A percentile compares a stretch with the other conserved stretches of the same genome.
These are phyloP conservation scores for Podaxis sp. DNA, from an alignment of 768 basidiomycete genomes.

Conservation along the genomic window DNA sequence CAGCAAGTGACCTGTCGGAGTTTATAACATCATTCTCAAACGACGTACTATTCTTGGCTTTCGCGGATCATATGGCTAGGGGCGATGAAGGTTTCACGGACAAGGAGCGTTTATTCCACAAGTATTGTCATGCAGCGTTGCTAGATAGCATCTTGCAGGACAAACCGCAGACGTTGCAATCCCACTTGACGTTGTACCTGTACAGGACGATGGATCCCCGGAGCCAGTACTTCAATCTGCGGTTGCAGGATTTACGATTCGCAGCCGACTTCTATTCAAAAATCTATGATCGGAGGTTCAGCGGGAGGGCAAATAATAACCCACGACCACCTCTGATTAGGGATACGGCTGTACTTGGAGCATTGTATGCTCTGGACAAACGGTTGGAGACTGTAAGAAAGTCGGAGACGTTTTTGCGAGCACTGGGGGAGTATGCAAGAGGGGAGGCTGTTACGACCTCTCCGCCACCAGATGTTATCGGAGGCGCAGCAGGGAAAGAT, in stretches of 20 bases:
- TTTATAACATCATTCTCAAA: constrained; percentile 89
- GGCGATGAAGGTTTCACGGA: constrained; percentile 51
- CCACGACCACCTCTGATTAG: constrained; percentile 66
- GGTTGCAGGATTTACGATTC: constrained; percentile 73
- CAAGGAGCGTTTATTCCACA: constrained; percentile 60
- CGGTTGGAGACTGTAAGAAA: constrained; percentile 47
- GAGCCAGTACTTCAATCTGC: constrained; percentile 62
- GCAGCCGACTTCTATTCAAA: constrained; percentile 74
- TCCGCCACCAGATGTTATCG: neutral
- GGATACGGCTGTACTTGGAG: constrained; percentile 67
- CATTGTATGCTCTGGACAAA: constrained; percentile 59
- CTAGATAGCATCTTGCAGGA: constrained; percentile 91
- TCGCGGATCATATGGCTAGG: constrained; percentile 76
- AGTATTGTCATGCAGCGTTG: constrained; percentile 72
- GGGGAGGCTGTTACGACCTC: constrained; percentile 39
- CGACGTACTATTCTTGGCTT: constrained; percentile 73
- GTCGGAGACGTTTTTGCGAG: constrained; percentile 36
- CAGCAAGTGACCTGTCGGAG: constrained; percentile 72
- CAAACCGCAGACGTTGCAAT: constrained; percentile 75
- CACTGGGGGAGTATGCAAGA: constrained; percentile 54
- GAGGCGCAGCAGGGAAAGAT: constrained; percentile 9
- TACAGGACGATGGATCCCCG: constrained; percentile 60
- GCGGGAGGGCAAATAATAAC: constrained; percentile 67
- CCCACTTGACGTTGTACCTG: constrained; percentile 69
- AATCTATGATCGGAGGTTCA: constrained; percentile 72